Conservation (phyloP, 2,329 filamentous ascomycete species). For the Capronia americana region DNA sequence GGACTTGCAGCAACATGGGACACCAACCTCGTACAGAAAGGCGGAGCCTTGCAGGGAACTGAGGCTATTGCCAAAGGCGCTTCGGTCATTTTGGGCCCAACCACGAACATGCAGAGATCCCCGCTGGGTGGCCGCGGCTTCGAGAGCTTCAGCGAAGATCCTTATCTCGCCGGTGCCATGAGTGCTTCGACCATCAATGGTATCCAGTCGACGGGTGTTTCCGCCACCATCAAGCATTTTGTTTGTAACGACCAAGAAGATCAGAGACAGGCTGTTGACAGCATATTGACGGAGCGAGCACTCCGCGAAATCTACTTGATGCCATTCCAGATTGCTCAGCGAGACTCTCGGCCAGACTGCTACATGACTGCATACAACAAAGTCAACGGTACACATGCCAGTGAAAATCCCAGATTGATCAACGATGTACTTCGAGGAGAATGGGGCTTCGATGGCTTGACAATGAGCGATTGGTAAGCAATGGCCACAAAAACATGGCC, state of each 20-base stretch:
- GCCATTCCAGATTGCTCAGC: constrained; percentile 67
- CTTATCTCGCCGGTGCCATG: constrained; percentile 74
- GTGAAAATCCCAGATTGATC: constrained; percentile 51
- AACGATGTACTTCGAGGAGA: constrained; percentile 54
- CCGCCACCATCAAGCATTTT: constrained; percentile 76
- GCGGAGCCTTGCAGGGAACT: constrained; percentile 73
- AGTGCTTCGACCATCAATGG: constrained; percentile 75
- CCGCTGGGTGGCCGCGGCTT: constrained; percentile 86
- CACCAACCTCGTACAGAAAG: constrained; percentile 69
- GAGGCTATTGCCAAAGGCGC: constrained; percentile 76
- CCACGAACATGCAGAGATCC: constrained; percentile 80
- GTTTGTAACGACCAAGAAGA: constrained; percentile 57
- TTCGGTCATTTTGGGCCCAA: constrained; percentile 75
- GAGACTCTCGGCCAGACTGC: constrained; percentile 61
- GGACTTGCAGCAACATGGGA: constrained; percentile 83
- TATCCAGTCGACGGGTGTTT: constrained; percentile 74
- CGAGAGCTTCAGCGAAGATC: constrained; percentile 86
- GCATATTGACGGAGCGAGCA: constrained; percentile 58
- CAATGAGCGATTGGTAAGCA: constrained; percentile 55
- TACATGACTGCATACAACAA: constrained; percentile 67
- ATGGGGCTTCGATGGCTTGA: constrained; percentile 54
- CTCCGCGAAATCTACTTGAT: constrained; percentile 68
- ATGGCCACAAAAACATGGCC: neutral
- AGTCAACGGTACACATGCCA: constrained; percentile 58
- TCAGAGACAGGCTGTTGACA: constrained; percentile 52